Base-by-base conservation (phyloP, 208 protist species). In the Leishmania mexicana region DNA sequence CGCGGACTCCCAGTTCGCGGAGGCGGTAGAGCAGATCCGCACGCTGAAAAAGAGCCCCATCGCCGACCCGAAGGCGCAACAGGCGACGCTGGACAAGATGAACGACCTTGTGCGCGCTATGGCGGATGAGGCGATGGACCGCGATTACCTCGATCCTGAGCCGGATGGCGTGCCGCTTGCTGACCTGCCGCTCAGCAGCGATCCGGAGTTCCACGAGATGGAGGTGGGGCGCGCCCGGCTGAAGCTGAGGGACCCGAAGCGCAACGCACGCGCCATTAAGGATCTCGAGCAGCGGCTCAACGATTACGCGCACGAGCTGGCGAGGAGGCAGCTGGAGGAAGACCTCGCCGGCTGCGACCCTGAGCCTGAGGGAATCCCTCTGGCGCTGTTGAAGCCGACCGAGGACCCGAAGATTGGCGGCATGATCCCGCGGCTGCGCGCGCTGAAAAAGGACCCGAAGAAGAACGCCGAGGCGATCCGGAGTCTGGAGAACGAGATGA, bases 221-320 rank as follows among this genome's bases (percentile, higher is more conserved):
- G 92, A 95, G 75, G 88, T 94, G 64, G 83, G 91, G 84, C 90
- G 92, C 72, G 90, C 93, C 40, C 92, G 89, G 74, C 83, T 96
- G 74, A 93, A 92, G 83, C 85, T 93, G 76, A 92, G 86, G 83
- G 90, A 95, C 67, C 84, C 84, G 54, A 79, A 83, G 62, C 88
- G 91, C 72, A 84, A 89, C 64, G 85, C 79, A 5, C 81, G 80
- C 74, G 86, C 86, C 78, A 90, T 89, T 68, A 86, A 77, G 76
- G 83, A 87, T 7, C 87, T 96, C 15, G 89, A 94, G 89, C 86
- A 88, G n/a, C 80, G 79, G 81, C 85, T 97, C 40, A 96, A 95
- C 75, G 88, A 91, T 40, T 87, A 89, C 45, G 92, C 93, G 31
- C 88, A 93, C 68, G 94, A 94, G 73, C 79, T 97, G 74, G 94